A percentile compares a stretch with the other conserved stretches of the same genome.
Conservation (phyloP, 768 basidiomycete genomes). For the Auriscalpium vulgare region DNA sequence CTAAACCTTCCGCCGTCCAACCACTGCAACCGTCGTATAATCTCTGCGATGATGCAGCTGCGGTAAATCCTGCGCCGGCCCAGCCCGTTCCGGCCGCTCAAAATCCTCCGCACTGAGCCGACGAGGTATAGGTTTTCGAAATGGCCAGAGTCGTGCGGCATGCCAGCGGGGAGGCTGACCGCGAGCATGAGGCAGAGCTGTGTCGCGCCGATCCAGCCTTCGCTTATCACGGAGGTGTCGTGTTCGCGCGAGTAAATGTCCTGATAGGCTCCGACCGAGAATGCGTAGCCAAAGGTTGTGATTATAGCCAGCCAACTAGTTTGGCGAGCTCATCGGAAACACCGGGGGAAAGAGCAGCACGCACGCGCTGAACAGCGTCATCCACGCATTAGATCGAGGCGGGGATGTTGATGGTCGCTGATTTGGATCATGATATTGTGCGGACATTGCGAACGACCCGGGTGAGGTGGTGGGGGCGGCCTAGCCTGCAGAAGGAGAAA, state of each 20-base stretch:
- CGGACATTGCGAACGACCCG: too few relatives aligned
- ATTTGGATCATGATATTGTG: too few relatives aligned
- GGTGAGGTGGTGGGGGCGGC: too few relatives aligned
- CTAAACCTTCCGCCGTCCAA: constrained; percentile 29
- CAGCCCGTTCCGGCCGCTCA: constrained; percentile 20
- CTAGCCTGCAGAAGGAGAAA: too few relatives aligned
- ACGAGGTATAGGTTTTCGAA: constrained; percentile 28
- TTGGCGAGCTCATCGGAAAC: not conserved
- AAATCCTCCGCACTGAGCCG: constrained; percentile 36
- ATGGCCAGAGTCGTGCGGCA: constrained; percentile 40
- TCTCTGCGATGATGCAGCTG: constrained; percentile 55
- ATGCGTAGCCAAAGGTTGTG: constrained; percentile 9
- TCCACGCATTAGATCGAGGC: not conserved
- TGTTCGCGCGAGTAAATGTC: constrained; percentile 7
- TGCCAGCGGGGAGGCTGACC: constrained; percentile 32
- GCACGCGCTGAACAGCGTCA: not conserved
- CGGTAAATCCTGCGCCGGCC: constrained; percentile 26
- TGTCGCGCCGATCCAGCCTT: constrained; percentile 43
- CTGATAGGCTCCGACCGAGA: constrained; percentile 14
- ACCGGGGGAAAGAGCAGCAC: not conserved
- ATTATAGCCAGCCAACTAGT: not conserved
- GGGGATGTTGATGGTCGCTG: too few relatives aligned
- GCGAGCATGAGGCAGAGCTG: constrained; percentile 39
- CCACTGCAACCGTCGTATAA: constrained; percentile 48
- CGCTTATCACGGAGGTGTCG: constrained; percentile 2